Conservation (phyloP, 441 rosid genomes). For the Bocquillonia castaneifolia region DNA sequence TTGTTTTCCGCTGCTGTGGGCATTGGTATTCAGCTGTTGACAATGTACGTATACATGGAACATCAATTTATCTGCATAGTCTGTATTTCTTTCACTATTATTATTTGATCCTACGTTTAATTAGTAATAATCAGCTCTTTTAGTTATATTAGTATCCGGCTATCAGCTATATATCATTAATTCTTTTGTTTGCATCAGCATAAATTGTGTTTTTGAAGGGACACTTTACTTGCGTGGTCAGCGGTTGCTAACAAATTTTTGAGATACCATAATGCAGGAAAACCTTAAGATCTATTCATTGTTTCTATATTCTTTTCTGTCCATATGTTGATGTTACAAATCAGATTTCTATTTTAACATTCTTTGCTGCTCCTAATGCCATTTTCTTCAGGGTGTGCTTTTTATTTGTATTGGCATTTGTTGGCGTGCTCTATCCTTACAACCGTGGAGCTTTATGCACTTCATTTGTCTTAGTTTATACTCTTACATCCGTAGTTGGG, state of each 20-base stretch:
- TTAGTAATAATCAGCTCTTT: not conserved
- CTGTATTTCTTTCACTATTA: not conserved
- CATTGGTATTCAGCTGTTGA: slow-evolving; percentile 65
- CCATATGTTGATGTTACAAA: not conserved
- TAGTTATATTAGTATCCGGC: not conserved
- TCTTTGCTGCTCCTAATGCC: not conserved
- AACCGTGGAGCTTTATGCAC: slow-evolving; percentile 57
- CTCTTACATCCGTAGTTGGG: slow-evolving; percentile 62
- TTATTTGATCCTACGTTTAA: not conserved
- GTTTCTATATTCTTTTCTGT: not conserved
- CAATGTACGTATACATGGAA: slow-evolving; percentile 48
- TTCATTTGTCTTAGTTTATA: slow-evolving; percentile 46
- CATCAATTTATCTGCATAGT: not conserved
- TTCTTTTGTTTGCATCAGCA: not conserved
- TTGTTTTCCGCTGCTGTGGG: slow-evolving; percentile 75
- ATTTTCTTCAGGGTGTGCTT: slow-evolving; percentile 43
- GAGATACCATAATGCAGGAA: not conserved
- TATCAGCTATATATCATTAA: not conserved
- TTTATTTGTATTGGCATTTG: slow-evolving; percentile 49
- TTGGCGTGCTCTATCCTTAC: slow-evolving; percentile 70
- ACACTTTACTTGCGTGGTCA: not conserved
- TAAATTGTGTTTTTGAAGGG: slow-evolving; percentile 1
- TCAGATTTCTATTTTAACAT: slow-evolving; percentile 16
- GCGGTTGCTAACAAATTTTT: not conserved
- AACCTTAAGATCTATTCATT: not conserved